Percentiles rank a stretch among this genome's conserved stretches.
Conservation (phyloP, 805 yeast species). For the Danielia oregonensis region DNA sequence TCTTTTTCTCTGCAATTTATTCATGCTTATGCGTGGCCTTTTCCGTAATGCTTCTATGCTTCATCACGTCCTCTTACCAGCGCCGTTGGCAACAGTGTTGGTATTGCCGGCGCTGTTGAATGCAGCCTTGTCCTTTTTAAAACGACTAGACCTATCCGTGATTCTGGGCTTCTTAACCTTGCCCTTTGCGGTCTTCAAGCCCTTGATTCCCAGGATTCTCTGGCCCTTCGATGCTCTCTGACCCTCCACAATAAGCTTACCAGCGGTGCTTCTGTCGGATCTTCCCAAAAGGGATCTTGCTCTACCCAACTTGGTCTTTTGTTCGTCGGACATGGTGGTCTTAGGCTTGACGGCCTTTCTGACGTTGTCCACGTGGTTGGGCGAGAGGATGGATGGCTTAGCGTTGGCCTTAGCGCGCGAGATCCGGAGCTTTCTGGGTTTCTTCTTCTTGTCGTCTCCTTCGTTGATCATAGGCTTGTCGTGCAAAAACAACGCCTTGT, state of each 20-base stretch:
- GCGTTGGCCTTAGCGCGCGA: slow-evolving; percentile 48
- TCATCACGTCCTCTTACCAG: too few species aligned
- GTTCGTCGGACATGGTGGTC: slow-evolving; percentile 52
- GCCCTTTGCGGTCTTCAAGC: slow-evolving; percentile 43
- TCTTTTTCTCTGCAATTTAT: too few species aligned
- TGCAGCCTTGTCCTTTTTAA: slow-evolving; percentile 38
- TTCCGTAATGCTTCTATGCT: too few species aligned
- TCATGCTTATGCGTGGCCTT: too few species aligned
- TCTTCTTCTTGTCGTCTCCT: slow-evolving; percentile 22
- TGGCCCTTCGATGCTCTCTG: slow-evolving; percentile 71
- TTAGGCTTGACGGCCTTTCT: slow-evolving; percentile 22
- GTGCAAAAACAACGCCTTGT: slow-evolving; percentile 74
- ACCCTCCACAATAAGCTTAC: slow-evolving; percentile 65
- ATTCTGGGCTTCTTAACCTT: slow-evolving; percentile 55
- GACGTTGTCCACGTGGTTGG: slow-evolving; percentile 38
- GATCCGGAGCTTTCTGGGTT: slow-evolving; percentile 67
- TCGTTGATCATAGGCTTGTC: slow-evolving; percentile 49
- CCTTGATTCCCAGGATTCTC: slow-evolving; percentile 56
- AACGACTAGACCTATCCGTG: slow-evolving; percentile 50
- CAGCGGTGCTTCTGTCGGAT: slow-evolving; percentile 71
- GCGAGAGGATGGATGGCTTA: slow-evolving; percentile 42
- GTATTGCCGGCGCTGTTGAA: too few species aligned
- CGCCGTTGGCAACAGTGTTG: too few species aligned
- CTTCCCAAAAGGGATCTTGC: slow-evolving; percentile 73
- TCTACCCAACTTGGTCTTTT: slow-evolving; percentile 75